Evolutionary conservation across 1,139 yeast species (phyloP).

Genomic region (Yamadazyma sp.): DNA sequence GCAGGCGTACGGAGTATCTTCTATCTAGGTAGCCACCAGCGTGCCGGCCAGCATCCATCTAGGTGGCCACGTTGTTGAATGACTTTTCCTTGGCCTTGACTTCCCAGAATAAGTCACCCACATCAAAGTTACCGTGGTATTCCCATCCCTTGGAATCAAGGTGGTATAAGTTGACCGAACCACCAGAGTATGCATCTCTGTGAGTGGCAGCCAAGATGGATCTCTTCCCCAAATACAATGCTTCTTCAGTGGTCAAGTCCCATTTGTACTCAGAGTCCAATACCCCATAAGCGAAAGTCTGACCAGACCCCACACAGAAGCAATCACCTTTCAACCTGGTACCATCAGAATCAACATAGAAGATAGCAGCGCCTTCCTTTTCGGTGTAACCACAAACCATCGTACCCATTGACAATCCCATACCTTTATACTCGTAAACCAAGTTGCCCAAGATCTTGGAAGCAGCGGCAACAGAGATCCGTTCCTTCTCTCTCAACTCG

Average conservation of each 20-base stretch:
- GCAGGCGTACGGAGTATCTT: too few species aligned
- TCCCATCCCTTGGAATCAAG: conserved; percentile 94
- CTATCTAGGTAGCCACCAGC: too few species aligned
- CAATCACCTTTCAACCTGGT: conserved; percentile 92
- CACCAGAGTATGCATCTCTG: conserved; percentile 98
- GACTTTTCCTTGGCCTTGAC: conserved; percentile 85
- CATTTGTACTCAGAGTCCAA: conserved; percentile 87
- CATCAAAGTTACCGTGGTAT: conserved; percentile 93
- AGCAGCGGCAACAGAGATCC: conserved; percentile 96
- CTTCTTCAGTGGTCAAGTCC: conserved; percentile 91
- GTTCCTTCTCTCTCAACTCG: conserved; percentile 89
- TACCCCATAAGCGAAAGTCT: conserved; percentile 99
- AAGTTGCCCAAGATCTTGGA: conserved; percentile 88
- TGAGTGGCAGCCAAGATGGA: conserved; percentile 97
- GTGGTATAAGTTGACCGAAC: conserved; percentile 89
- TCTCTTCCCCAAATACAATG: conserved; percentile 90
- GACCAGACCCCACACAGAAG: conserved; percentile 99
- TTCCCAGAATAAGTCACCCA: conserved; percentile 90
- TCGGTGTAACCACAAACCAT: conserved; percentile 97
- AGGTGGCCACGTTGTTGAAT: conserved; percentile 82
- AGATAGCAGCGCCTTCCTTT: conserved; percentile 93
- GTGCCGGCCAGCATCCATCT: too few species aligned
- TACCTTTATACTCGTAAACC: conserved; percentile 92
- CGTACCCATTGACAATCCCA: conserved; percentile 99
- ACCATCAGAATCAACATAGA: conserved; percentile 97